Base-by-base conservation (phyloP, 208 protist species). In the Acanthamoeba lenticulata region DNA sequence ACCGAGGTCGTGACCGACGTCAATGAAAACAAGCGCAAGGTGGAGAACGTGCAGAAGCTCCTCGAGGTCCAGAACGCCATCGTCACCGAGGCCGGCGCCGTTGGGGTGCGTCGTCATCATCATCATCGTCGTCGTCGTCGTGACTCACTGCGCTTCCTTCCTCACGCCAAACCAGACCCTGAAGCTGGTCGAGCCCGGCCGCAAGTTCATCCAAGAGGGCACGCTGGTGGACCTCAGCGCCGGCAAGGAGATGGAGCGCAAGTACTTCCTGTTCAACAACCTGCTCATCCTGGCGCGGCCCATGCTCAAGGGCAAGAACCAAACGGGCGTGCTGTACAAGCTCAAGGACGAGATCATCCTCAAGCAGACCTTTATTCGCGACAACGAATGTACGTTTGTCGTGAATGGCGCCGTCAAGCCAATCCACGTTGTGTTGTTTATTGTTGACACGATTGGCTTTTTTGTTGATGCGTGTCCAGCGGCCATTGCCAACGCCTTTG, bases 1-100 rank as follows among this genome's bases (percentile, higher is more conserved):
- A 90, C 83, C 45, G 83, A 90, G 29, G 83, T 90, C 52, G 83
- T 90, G 27, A 90, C 83, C 83, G 83, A 90, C 83, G 83, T 90
- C 3, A 90, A 90, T 49, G 83, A 90, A 19, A 90, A 90, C 52
- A 90, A 90, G 83, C 83, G 83, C 55, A 60, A 69, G 27, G 55
- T 90, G 49, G 83, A 90, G 83, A 90, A 69, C 83, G 83, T 67
- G 19, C 83, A 90, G 32, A 90, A 90, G 83, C 83, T 90, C 7
- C 40, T 90, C 36, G 83, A 90, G 49, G 67, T 90, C 45, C 83
- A 90, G 83, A 90, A 90, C 34, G 55, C 83, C 6, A 69, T 90
- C 32, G 52, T 90, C 29, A 29, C 36, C 1, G 83, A 90, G 17
- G 45, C 32, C 49, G 52, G 34, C 55, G 52, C 45, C 9, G 83